These are phyloP conservation scores for Remersonia thermophila DNA, from an alignment of 2,329 filamentous ascomycete genomes.

Conservation along the genomic window DNA sequence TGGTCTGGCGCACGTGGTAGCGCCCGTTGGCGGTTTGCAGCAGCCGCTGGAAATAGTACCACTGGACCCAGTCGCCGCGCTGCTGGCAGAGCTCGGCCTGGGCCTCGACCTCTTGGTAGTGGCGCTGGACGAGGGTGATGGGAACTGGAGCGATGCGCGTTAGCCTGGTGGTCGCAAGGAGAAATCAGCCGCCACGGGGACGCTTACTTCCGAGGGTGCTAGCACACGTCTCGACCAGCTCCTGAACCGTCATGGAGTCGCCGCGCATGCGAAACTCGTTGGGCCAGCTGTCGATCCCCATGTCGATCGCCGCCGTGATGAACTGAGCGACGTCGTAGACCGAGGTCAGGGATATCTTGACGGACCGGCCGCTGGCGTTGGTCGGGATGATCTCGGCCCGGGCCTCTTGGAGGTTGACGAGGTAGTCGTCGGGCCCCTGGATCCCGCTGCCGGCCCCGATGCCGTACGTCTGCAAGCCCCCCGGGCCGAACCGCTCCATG, in stretches of 20 bases:
- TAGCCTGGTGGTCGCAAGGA: conserved; percentile 11
- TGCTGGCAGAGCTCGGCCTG: conserved; percentile 32
- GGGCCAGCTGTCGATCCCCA: conserved; percentile 51
- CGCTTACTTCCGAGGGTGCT: conserved; percentile 36
- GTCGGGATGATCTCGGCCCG: conserved; percentile 48
- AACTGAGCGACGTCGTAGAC: conserved; percentile 59
- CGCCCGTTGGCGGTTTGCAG: conserved; percentile 56
- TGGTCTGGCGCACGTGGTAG: conserved; percentile 50
- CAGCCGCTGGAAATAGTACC: conserved; percentile 46
- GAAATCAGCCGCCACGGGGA: neutral
- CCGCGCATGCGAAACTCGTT: conserved; percentile 56
- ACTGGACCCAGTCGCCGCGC: conserved; percentile 35
- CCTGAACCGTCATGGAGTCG: conserved; percentile 48
- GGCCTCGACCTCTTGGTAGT: conserved; percentile 29
- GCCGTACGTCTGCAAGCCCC: conserved; percentile 46
- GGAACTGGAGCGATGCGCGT: conserved; percentile 24
- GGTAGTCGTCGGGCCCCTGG: conserved; percentile 47
- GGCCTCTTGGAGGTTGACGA: conserved; percentile 48
- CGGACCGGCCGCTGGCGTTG: conserved; percentile 35
- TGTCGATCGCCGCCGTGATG: conserved; percentile 54
- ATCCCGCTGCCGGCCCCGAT: conserved; percentile 47
- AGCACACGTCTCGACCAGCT: conserved; percentile 41
- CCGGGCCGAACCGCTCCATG: conserved; percentile 62
- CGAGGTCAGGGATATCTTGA: conserved; percentile 55
- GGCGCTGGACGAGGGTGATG: conserved; percentile 27